Evolutionary conservation across 2,329 filamentous ascomycete species (phyloP), one percentile per base, ranked within the genome.

Genomic region (Colletotrichum sp.): DNA sequence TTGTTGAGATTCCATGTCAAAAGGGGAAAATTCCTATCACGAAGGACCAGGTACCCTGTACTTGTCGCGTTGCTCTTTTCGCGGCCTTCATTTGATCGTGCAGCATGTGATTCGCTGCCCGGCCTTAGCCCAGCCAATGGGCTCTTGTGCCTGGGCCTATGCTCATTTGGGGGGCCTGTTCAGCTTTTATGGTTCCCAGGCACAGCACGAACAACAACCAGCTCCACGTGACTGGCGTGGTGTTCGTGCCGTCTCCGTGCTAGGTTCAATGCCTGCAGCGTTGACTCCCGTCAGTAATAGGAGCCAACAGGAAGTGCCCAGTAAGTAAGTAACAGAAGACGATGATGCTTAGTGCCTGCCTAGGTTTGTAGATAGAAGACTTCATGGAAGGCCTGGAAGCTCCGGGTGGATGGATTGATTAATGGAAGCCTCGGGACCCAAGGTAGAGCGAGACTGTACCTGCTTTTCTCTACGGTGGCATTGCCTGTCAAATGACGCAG

Each of bases 21-120:
- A 79, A 78, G 74, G 78, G 78, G 78, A 77, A 78, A 79, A 77
- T 78, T 79, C 73, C 75, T 62, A 76, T 68, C 75, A 32, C 59
- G 55, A 70, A 64, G 75, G 68, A 28, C 70, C 59, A 76, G 65
- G 76, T 77, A 77, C 69, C 69, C 76, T 72, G 72, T 77, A 77
- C 76, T 69, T 77, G 18, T 30, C 49, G 34, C 34, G 59, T 34
- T 26, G 64, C 69, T 59, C 49, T 65, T 69, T 69, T 74, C 65
- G 63, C 59, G 59, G 65, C 18, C 74, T 67, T 76, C 74, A 76
- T 76, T 76, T 76, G 74, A 74, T 65, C 74, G 71, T 76, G 74
- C 74, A 76, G 71, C 74, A 76, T 76, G 74, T 76, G 74, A 76
- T 76, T 76, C 70, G 71, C 64, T 76, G 74, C 6, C 34, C 36